A percentile compares a stretch with the other conserved stretches of the same genome.
These are phyloP conservation scores for Stachybotrys echinatus DNA, from an alignment of 2,329 filamentous ascomycete genomes.

Conservation along the genomic window DNA sequence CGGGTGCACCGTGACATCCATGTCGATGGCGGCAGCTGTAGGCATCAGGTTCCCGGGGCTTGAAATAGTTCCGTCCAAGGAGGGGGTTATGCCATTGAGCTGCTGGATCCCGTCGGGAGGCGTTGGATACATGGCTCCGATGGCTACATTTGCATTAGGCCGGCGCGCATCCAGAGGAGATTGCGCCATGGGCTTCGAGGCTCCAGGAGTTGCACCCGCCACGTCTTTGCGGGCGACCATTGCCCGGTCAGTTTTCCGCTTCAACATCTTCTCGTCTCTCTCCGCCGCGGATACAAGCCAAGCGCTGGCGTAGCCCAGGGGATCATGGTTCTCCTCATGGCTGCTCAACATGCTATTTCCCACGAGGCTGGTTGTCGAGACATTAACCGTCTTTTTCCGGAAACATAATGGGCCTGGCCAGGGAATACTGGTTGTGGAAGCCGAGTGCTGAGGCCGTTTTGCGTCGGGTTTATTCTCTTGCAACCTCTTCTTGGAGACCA, in stretches of 20 bases:
- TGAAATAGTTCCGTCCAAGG: slow-evolving; percentile 49
- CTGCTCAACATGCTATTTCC: slow-evolving; percentile 32
- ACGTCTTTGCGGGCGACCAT: slow-evolving; percentile 34
- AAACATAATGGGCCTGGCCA: slow-evolving; percentile 53
- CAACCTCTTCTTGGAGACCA: slow-evolving; percentile 39
- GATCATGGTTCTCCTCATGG: slow-evolving; percentile 40
- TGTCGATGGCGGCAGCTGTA: slow-evolving; percentile 22
- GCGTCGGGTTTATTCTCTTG: slow-evolving; percentile 36
- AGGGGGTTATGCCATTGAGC: slow-evolving; percentile 46
- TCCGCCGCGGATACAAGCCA: slow-evolving; percentile 42
- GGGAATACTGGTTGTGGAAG: slow-evolving; percentile 34
- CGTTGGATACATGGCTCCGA: slow-evolving; percentile 62
- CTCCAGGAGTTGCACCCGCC: slow-evolving; percentile 34
- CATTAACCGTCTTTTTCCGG: slow-evolving; percentile 38
- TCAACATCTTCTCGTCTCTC: slow-evolving; percentile 40
- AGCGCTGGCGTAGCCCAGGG: slow-evolving; percentile 38
- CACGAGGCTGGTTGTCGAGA: slow-evolving; percentile 30
- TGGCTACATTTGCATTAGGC: slow-evolving; percentile 36
- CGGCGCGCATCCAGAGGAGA: slow-evolving; percentile 48
- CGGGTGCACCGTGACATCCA: slow-evolving; percentile 15
- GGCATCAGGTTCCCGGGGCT: slow-evolving; percentile 46
- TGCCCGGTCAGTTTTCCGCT: slow-evolving; percentile 47
- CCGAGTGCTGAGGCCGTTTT: slow-evolving; percentile 31
- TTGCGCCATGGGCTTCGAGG: slow-evolving; percentile 39
- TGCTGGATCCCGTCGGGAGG: slow-evolving; percentile 62